Conservation (phyloP, 1,284 basidiomycete genomes). For the Melampsora larici-populina region DNA sequence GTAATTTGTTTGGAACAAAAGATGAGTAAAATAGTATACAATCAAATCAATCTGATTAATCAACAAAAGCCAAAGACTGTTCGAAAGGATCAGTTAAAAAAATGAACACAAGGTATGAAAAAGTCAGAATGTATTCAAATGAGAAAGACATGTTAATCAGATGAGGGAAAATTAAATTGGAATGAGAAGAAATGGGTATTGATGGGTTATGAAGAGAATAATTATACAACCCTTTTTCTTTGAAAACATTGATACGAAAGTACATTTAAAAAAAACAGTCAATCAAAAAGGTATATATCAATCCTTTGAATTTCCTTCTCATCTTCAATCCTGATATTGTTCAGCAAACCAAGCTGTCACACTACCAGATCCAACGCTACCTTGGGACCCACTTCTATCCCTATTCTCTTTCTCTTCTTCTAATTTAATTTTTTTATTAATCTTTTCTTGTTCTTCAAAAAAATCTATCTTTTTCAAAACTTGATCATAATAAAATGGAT, state of each 20-base stretch:
- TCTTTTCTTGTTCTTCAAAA: not conserved
- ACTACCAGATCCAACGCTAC: not conserved
- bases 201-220: not conserved
- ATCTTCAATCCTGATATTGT: conserved; percentile 6
- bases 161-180: too few species aligned
- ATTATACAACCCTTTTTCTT: conserved; percentile 18
- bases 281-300: not conserved
- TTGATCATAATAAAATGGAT: conserved; percentile 42
- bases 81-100: too few species aligned
- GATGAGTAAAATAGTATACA: too few species aligned
- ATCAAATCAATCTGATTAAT: too few species aligned
- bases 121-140: too few species aligned
- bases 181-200: too few species aligned
- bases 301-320: not conserved
- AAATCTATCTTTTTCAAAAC: conserved; percentile 12
- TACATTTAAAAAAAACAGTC: not conserved
- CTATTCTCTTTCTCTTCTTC: not conserved
- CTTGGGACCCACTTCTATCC: not conserved
- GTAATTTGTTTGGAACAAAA: too few species aligned
- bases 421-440: too few species aligned
- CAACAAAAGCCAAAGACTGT: too few species aligned
- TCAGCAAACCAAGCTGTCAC: conserved; percentile 43
- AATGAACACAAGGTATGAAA: too few species aligned
- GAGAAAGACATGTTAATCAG: too few species aligned
- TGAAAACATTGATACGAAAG: not conserved